Evolutionary conservation across 768 basidiomycete genomes (phyloP), one percentile per base, ranked within the genome.

Genomic region (Tephrocybe sp.): DNA sequence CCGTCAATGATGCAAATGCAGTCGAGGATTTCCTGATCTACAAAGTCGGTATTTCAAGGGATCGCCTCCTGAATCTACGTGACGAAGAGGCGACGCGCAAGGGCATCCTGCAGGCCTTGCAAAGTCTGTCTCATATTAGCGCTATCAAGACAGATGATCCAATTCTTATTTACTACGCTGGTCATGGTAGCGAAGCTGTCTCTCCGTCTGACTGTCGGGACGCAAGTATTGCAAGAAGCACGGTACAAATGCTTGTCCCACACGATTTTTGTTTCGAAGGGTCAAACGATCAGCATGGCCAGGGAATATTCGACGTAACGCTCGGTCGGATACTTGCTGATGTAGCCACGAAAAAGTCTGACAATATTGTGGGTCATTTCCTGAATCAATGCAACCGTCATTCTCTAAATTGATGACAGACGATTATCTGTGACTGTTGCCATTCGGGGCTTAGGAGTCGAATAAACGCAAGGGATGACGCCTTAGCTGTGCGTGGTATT

Each of bases 101-200:
- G 25, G 18, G 15, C 2, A 44, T 37, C 20, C 18, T 45, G 18
- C 8, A 24, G n/a, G 41, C 39, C 12, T 45, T 51, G 18, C 50
- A 14, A 11, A 15, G 25, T 3, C 32, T 51, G 8, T 14, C 15
- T 7, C 32, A 32, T 12, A 51, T 45, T 34, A 25, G 32, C 33
- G 28, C 12, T 25, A 51, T 51, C 20, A 17, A 10, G n/a, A 37
- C 32, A 30, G 28, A 36, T 18, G 39, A 44, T 34, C 21, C 50
- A 10, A 51, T 51, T n/a, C 28, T 51, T 11, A 51, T 51, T 23
- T 51, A 45, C 23, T 51, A 45, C 26, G 50, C 50, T 30, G 50
- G 50, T 5, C 50, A 51, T 34, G 50, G 50, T 38, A 17, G 34
- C 34, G 34, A 36, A 23, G n/a, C n/a, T n/a, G 30, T 10, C 12